Percentiles rank a stretch among this genome's conserved stretches.
Conservation (phyloP, 495 filamentous ascomycete species). For the Evansstolkia leycettana region DNA sequence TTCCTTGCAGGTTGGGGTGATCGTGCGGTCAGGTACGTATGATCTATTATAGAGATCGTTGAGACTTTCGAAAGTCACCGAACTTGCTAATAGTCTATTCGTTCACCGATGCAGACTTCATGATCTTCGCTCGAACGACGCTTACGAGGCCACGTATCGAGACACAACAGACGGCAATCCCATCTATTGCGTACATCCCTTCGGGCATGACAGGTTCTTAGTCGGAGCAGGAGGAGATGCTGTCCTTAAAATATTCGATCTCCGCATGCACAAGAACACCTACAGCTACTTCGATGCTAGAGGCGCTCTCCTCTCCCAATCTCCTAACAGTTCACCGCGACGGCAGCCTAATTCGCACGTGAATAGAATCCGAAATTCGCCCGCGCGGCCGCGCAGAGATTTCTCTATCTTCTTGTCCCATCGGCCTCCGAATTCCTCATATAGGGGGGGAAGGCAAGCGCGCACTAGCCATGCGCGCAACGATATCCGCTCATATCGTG, state of each 20-base stretch:
- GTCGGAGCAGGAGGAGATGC: conserved; percentile 44
- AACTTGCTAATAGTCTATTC: background rate
- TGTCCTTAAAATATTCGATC: conserved; percentile 52
- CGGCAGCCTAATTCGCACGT: too few relatives aligned
- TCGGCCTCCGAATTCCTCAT: conserved; percentile 4
- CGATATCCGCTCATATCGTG: conserved; percentile 18
- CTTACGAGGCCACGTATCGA: conserved; percentile 34
- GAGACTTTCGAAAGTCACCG: background rate
- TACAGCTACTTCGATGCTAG: conserved; percentile 28
- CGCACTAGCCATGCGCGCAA: conserved; percentile 6
- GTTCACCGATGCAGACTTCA: conserved; percentile 40
- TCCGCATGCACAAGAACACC: conserved; percentile 39
- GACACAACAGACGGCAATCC: conserved; percentile 44
- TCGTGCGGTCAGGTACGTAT: conserved; percentile 35
- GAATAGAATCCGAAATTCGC: background rate
- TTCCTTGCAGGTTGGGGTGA: conserved; percentile 55
- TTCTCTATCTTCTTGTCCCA: conserved; percentile 29
- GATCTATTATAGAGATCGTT: background rate
- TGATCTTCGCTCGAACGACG: conserved; percentile 44
- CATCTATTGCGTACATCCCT: conserved; percentile 46
- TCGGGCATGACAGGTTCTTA: conserved; percentile 44
- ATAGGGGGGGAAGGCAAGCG: background rate
- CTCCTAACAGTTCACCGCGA: too few relatives aligned
- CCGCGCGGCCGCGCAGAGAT: conserved; percentile 11
- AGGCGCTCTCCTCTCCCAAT: background rate